Evolutionary conservation across 169 alveolate species (phyloP).

Genomic region (Plasmodium malariae): DNA sequence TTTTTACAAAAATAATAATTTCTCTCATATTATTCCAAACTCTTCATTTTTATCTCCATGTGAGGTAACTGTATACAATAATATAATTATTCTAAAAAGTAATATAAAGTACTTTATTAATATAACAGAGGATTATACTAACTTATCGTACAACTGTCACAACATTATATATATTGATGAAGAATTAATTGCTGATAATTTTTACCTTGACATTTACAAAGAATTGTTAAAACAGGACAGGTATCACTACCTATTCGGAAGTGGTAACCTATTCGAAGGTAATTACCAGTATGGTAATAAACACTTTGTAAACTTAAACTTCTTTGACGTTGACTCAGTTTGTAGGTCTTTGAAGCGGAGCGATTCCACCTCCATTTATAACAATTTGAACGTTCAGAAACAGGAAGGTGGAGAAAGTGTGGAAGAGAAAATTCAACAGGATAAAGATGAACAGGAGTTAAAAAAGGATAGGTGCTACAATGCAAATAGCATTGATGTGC

Average conservation of each 20-base stretch:
- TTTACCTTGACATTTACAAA: slow-evolving; percentile 43
- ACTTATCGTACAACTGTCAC: slow-evolving; percentile 22
- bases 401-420: not conserved
- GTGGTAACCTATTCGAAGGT: too few species aligned
- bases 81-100: slow-evolving; percentile 28
- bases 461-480: not conserved
- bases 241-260: slow-evolving; percentile 56
- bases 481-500: not conserved
- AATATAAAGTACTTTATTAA: slow-evolving; percentile 33
- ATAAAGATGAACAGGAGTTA: not conserved
- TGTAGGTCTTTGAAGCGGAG: slow-evolving; percentile 5
- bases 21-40: slow-evolving; percentile 37
- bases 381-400: not conserved
- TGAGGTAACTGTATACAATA: slow-evolving; percentile 44
- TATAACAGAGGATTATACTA: slow-evolving; percentile 27
- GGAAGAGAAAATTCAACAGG: not conserved
- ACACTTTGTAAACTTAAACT: slow-evolving; percentile 7
- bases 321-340: slow-evolving; percentile 34
- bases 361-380: not conserved
- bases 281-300: too few species aligned
- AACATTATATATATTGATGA: slow-evolving; percentile 51
- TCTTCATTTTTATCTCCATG: slow-evolving; percentile 58
- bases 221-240: slow-evolving; percentile 24
- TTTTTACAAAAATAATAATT: slow-evolving; percentile 54
- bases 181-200: slow-evolving; percentile 41